Base-by-base conservation (phyloP, 495 filamentous ascomycete genomes). In the Podospora anserina region DNA sequence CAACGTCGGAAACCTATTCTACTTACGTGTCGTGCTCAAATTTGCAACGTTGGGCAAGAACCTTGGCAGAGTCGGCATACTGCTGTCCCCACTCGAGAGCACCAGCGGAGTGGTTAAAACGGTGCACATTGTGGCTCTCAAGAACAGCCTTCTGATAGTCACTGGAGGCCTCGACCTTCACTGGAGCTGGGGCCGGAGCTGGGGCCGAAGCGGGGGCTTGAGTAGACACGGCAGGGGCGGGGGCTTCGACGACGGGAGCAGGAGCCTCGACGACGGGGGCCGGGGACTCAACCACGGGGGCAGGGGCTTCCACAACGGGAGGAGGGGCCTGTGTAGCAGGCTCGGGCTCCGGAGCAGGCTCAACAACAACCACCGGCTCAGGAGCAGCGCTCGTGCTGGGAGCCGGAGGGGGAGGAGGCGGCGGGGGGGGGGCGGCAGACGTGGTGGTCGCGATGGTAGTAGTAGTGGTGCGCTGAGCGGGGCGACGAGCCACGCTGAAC, bases 101-200 rank as follows among this genome's bases (percentile, higher is more conserved):
- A 18, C 76, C 72, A 44, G 88, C 87, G 23, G 90, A 91, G 83
- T 97, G 93, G 81, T 92, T 93, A 76, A 85, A 84, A 72, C 95
- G 94, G 79, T 93, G 91, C 55, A 88, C 69, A 82, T 97, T 97
- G 86, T 99, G 95, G 78, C 90, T 87, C 74, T 88, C 82, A 54
- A 94, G 74, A 56, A 73, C 75, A 30, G 77, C 73, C 64, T 69
- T 73, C 15, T 27, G n/a, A 69, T 78, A 82, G 70, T 80, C 80
- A 49, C 13, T 18, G 58, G 59, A 16, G 53, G 70, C 4, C 19
- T 61, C 70, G 6, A 68, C 66, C 62, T 60, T 60, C 57, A 68
- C 39, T 30, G 67, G 20, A 20, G 75, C 70, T 19, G 67, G 67
- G 44, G 65, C 70, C 15, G 72, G 65, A 66, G 74, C 69, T 5